Evolutionary conservation across 352 stramenopile genomes (phyloP), one percentile per base, ranked within the genome.

Genomic region (Peronospora farinosa): DNA sequence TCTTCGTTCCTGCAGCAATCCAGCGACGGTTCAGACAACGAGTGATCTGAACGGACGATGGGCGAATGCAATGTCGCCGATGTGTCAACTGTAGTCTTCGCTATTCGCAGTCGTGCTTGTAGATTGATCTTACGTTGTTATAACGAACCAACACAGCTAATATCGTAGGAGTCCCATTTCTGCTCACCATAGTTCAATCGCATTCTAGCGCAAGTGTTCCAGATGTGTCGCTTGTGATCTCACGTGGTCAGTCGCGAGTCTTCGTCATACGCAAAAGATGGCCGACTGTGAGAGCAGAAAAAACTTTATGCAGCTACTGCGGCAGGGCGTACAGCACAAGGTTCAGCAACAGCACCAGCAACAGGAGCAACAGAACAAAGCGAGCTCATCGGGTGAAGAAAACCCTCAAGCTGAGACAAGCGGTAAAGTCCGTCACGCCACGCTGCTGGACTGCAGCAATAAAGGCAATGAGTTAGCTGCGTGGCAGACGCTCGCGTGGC

Each of bases 1-100:
- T 96, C 84, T 7, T 91, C 86, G n/a, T 97, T 97, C 59, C 89
- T 97, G 49, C 72, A 89, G 32, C 66, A 85, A 52, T 51, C 42
- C 11, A 74, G 42, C 51, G 57, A 59, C 23, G 41, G 64, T 7
- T 69, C 61, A 23, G 61, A 55, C 35, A 30, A 47, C 40, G 61
- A 55, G 19, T 62, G 38, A 37, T 60, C 58, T 8, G 66, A 58
- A 47, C 40, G 9, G 17, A 40, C 49, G 30, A 51, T 51, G 21
- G 13, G 33, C 31, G 39, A 13, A 33, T 1, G 17, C 27, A 39
- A 39, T n/a, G 31, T 35, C 31, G 11, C 3, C 11, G 11, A 6
- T 35, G 31, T 35, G 31, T 31, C 27, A 31, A 31, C 15, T 35
- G 16, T 12, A 30, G 15, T 33, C 2, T 47, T 27, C 21, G 25